Percentiles rank a stretch among this genome's conserved stretches.
phyloP scores from a whole-genome alignment of 2,329 filamentous ascomycete genomes.

The Dothistroma septosporum region DNA sequence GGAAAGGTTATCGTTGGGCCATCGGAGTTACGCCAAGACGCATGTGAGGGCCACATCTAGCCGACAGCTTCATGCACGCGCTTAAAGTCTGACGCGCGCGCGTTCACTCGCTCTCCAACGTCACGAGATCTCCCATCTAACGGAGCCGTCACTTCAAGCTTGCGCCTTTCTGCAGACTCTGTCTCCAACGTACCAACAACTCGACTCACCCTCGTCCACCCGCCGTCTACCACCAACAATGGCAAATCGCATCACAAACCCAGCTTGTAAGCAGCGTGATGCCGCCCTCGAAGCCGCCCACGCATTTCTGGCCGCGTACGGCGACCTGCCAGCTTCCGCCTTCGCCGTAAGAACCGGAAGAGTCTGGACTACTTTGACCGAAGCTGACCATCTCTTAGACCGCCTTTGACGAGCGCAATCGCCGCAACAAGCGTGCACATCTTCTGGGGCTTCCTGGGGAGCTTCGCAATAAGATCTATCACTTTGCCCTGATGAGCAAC shows the following conservation, averaged over 20 bases:
- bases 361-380: background rate
- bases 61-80: too few species aligned
- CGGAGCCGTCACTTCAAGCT: too few species aligned
- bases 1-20: too few species aligned
- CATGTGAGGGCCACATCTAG: too few species aligned
- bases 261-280: background rate
- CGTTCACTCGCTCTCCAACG: too few species aligned
- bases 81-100: too few species aligned
- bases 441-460: background rate
- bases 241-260: background rate
- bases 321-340: background rate
- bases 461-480: background rate
- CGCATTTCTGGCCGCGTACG: background rate
- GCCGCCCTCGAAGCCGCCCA: background rate
- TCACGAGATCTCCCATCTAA: too few species aligned
- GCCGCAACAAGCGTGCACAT: background rate
- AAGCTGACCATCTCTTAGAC: background rate
- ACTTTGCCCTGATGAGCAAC: background rate
- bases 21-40: too few species aligned
- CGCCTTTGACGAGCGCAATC: background rate
- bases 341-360: background rate
- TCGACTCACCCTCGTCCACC: background rate
- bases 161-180: too few species aligned
- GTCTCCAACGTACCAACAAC: background rate
- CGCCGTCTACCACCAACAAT: background rate